These are phyloP conservation scores for Schwanniomyces yamadae DNA, from an alignment of 805 yeast genomes.

Conservation along the genomic window DNA sequence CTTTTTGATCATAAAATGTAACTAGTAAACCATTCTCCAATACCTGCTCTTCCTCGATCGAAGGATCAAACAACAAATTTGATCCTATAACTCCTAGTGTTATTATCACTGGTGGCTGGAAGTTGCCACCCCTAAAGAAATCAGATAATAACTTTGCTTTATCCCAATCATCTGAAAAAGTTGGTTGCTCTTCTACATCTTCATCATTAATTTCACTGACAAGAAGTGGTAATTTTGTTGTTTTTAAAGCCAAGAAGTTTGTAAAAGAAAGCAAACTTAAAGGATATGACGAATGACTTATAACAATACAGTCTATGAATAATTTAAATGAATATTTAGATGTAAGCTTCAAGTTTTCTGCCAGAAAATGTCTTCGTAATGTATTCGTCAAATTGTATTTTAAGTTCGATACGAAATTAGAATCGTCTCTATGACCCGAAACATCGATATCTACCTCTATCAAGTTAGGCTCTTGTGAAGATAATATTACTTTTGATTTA, in stretches of 20 bases:
- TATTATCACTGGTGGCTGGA: slow-evolving; percentile 74
- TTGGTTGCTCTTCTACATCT: slow-evolving; percentile 83
- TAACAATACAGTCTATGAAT: slow-evolving; percentile 74
- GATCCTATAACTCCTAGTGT: slow-evolving; percentile 73
- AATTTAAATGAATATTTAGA: slow-evolving; percentile 73
- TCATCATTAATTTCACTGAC: slow-evolving; percentile 68
- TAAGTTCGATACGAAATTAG: slow-evolving; percentile 62
- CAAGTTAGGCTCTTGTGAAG: slow-evolving; percentile 43
- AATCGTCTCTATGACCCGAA: slow-evolving; percentile 79
- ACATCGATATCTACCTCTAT: slow-evolving; percentile 78
- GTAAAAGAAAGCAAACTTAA: slow-evolving; percentile 78
- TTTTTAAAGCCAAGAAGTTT: slow-evolving; percentile 73
- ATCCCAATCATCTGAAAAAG: slow-evolving; percentile 87
- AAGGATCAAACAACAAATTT: slow-evolving; percentile 77
- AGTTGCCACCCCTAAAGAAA: slow-evolving; percentile 24
- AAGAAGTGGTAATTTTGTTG: slow-evolving; percentile 73
- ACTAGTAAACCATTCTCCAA: slow-evolving; percentile 79
- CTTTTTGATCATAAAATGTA: slow-evolving; percentile 66
- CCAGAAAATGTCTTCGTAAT: slow-evolving; percentile 53
- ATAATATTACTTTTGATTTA: slow-evolving; percentile 72
- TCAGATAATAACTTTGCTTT: slow-evolving; percentile 48
- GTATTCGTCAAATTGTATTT: slow-evolving; percentile 59
- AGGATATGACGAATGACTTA: slow-evolving; percentile 79
- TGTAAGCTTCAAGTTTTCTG: slow-evolving; percentile 57
- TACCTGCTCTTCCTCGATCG: slow-evolving; percentile 84